Evolutionary conservation across 1,284 basidiomycete genomes (phyloP).

Genomic region (Phellinidium pouzarii): DNA sequence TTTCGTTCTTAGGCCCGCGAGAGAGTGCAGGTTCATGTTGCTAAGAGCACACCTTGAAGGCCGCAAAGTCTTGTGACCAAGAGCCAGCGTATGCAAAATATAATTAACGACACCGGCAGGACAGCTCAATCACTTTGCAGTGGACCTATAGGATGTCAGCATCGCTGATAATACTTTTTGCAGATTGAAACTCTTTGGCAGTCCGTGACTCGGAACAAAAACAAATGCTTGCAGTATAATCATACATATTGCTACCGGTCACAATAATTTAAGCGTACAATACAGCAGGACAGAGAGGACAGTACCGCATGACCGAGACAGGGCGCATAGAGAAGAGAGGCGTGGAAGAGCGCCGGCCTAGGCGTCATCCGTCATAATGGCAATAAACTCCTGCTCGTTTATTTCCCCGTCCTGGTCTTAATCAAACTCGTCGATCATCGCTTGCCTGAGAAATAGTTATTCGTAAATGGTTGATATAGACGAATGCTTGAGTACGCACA

Average conservation of each 20-base stretch:
- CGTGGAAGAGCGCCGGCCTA: slow-evolving; percentile 23
- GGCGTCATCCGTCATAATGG: slow-evolving; percentile 94
- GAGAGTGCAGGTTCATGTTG: too few species aligned
- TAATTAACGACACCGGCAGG: too few species aligned
- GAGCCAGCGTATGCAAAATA: too few species aligned
- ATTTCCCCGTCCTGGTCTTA: slow-evolving; percentile 98
- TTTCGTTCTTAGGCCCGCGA: too few species aligned
- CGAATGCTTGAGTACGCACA: slow-evolving; percentile 55
- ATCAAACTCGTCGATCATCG: slow-evolving; percentile 99
- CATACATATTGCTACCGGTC: neutral
- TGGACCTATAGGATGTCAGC: neutral
- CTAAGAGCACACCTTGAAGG: too few species aligned
- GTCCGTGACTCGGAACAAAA: too few species aligned
- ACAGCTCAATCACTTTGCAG: too few species aligned
- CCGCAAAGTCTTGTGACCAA: neutral
- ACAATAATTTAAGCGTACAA: slow-evolving; percentile 6
- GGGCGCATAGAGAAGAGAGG: neutral
- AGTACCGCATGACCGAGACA: neutral
- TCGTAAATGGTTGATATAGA: slow-evolving; percentile 1
- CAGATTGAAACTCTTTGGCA: neutral
- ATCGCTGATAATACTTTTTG: neutral
- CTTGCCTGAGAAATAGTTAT: slow-evolving; percentile 53
- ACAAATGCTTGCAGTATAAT: neutral
- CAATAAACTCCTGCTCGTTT: slow-evolving; percentile 88
- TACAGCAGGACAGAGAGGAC: neutral